Percentiles rank a stretch among this genome's conserved stretches.
Evolutionary conservation across 2,329 filamentous ascomycete genomes (phyloP).

Genomic region (Penicillium freii): DNA sequence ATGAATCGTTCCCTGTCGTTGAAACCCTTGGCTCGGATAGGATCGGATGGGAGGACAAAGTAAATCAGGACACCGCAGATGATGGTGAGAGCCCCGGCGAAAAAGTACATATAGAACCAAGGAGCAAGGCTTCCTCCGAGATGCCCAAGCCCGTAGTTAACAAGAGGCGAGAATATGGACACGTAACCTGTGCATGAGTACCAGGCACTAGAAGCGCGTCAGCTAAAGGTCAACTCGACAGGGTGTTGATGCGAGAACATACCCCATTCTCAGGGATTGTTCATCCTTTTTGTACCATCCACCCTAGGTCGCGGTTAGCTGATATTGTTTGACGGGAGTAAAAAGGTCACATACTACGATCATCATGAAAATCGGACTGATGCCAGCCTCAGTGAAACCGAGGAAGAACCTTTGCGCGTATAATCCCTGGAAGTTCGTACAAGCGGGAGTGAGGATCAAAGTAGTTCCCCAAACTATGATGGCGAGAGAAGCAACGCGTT

Average conservation of each 20-base stretch:
- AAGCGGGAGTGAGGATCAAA: not conserved
- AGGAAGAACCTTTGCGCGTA: constrained; percentile 55
- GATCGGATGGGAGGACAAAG: not conserved
- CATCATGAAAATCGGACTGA: constrained; percentile 58
- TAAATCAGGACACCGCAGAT: not conserved
- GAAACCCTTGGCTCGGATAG: not conserved
- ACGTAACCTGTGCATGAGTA: constrained; percentile 49
- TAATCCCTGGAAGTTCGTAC: constrained; percentile 39
- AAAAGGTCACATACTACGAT: constrained; percentile 39
- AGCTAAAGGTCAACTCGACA: not conserved
- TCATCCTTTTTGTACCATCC: constrained; percentile 3
- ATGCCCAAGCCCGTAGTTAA: constrained; percentile 51
- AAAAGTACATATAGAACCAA: constrained; percentile 1
- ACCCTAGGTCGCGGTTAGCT: not conserved
- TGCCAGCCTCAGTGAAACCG: constrained; percentile 55
- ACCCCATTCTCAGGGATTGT: constrained; percentile 1
- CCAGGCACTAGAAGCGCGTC: constrained; percentile 31
- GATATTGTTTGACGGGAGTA: no score
- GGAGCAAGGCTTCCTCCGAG: constrained; percentile 13
- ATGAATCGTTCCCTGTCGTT: constrained; percentile 16
- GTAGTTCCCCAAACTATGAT: constrained; percentile 24
- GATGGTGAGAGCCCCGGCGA: not conserved
- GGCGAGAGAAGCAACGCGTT: constrained; percentile 48
- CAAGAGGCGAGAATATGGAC: constrained; percentile 46
- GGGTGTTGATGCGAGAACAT: not conserved